A percentile compares a stretch with the other conserved stretches of the same genome.
These are phyloP conservation scores for Arachnomyces sp. DNA, from an alignment of 2,329 filamentous ascomycete genomes.

Conservation along the genomic window DNA sequence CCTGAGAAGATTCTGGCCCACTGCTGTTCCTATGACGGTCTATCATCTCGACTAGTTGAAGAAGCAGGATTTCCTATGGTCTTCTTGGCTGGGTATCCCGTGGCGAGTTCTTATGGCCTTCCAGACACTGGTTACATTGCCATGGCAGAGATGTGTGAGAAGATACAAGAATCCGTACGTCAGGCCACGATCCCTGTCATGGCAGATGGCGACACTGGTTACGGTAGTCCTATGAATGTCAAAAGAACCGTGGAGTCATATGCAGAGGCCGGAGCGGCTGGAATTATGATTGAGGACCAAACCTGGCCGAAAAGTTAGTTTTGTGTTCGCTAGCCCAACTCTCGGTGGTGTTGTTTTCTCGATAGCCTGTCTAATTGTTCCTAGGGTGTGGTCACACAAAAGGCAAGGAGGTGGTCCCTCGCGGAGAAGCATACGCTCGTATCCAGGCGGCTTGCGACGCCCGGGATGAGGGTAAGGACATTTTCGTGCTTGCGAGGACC, in stretches of 20 bases:
- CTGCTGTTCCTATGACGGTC: slow-evolving; percentile 37
- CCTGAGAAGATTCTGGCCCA: slow-evolving; percentile 40
- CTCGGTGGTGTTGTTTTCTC: too few relatives aligned
- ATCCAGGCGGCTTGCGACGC: slow-evolving; percentile 42
- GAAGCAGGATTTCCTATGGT: slow-evolving; percentile 42
- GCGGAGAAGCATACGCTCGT: slow-evolving; percentile 40
- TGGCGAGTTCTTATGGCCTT: slow-evolving; percentile 35
- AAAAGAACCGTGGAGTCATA: slow-evolving; percentile 39
- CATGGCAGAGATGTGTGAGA: slow-evolving; percentile 39
- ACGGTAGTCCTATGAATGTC: slow-evolving; percentile 43
- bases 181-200: slow-evolving; percentile 36
- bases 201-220: slow-evolving; percentile 43
- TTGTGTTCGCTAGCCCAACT: neutral
- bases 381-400: slow-evolving; percentile 41
- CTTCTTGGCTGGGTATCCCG: slow-evolving; percentile 39
- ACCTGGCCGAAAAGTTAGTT: slow-evolving; percentile 42
- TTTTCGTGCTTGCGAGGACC: slow-evolving; percentile 41
- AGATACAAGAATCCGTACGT: slow-evolving; percentile 37
- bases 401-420: slow-evolving; percentile 40
- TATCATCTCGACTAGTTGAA: slow-evolving; percentile 38
- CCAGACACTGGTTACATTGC: slow-evolving; percentile 46
- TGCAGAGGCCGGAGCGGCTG: slow-evolving; percentile 33
- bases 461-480: slow-evolving; percentile 38
- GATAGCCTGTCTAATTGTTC: neutral
- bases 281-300: slow-evolving; percentile 42